These are phyloP conservation scores for Echinosophora koreensis DNA, from an alignment of 306 rosid genomes.

Conservation along the genomic window DNA sequence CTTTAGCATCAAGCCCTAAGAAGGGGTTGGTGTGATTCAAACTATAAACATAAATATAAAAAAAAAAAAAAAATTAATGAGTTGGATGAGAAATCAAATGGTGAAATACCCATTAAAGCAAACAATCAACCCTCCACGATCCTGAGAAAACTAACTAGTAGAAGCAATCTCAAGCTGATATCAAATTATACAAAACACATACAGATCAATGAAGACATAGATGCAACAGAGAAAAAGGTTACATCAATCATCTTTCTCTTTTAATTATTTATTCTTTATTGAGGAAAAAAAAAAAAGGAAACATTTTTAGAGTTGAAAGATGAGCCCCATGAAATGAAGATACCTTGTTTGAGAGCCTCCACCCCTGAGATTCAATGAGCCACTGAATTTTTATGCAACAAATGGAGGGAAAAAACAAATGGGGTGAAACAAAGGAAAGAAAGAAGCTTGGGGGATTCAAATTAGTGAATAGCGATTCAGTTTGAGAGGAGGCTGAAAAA, in stretches of 20 bases:
- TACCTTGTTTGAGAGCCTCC: constrained; percentile 53
- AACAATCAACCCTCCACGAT: constrained; percentile 36
- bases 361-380: constrained; percentile 50
- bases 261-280: no score
- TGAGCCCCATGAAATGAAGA: constrained; percentile 20
- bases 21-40: constrained; percentile 35
- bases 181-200: constrained; percentile 33
- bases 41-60: neutral
- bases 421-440: constrained; percentile 29
- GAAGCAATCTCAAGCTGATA: constrained; percentile 40
- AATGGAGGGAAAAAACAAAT: neutral
- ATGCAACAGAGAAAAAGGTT: neutral
- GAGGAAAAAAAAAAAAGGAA: neutral
- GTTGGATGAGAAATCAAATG: constrained; percentile 46
- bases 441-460: neutral
- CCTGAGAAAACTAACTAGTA: constrained; percentile 41
- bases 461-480: constrained; percentile 24
- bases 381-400: constrained; percentile 30
- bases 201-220: constrained; percentile 52
- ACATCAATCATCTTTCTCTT: constrained; percentile 2
- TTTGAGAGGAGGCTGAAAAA: neutral
- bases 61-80: neutral
- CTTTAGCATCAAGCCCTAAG: constrained; percentile 49
- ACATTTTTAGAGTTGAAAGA: constrained; percentile 15
- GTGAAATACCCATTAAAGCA: constrained; percentile 50